Evolutionary conservation across 805 yeast genomes (phyloP), one percentile per base, ranked within the genome.

Genomic region (Nakazawaea molendinolei): DNA sequence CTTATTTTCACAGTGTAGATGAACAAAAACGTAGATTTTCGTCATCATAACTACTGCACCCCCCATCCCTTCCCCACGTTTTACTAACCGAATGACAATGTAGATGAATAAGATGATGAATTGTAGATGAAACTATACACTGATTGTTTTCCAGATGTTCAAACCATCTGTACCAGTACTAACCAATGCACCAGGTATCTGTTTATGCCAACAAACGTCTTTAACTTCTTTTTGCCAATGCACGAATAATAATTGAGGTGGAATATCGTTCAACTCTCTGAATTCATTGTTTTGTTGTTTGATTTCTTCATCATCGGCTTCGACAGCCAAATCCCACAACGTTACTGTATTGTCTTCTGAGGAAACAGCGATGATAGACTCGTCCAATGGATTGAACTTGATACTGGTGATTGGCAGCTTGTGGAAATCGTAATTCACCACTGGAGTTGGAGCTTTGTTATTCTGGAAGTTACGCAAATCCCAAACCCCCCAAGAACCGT

Each of bases 161-260:
- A 92, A 68, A 26, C 98, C 98, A 52, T 90, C 97, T 24, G 90
- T 80, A 46, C 98, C 98, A 2, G 97, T 90, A 50, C 94, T 79
- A 13, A 87, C 86, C 53, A 92, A 71, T 47, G 95, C 80, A 32
- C 98, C 98, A 3, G 98, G 98, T 38, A 92, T 85, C 65, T 92
- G 97, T 52, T 68, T 77, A 61, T 90, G 96, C 98, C 98, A 92
- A 62, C 94, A 84, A 33, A 90, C 96, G 58, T 92, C 98, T 66
- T 92, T 92, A 37, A 90, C 97, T 52, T 92, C 94, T 50, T 79
- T 79, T 66, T 92, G 98, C 97, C 97, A 92, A 59, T 92, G 98
- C 30, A 90, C 95, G 63, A 92, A 92, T 56, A 92, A 66, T 51
- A 92, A 69, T 61, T 92, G 98, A 16, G 97, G 92, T 13, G 98